Evolutionary conservation across 345 rosid genomes (phyloP).

Genomic region (Brassica rapa): DNA sequence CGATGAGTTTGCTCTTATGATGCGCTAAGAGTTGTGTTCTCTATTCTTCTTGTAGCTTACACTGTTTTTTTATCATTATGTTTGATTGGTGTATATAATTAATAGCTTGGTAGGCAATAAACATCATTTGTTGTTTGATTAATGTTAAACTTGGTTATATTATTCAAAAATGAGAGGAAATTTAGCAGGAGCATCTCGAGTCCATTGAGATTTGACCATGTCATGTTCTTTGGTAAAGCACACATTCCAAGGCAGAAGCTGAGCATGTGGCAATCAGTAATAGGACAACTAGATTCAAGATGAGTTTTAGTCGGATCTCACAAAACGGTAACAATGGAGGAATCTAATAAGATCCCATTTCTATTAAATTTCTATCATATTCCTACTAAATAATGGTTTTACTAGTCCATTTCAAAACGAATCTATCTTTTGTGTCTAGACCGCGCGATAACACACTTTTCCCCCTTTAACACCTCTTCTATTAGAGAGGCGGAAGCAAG

Average conservation of each 20-base stretch:
- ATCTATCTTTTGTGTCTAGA: background rate
- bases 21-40: conserved; percentile 38
- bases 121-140: background rate
- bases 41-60: background rate
- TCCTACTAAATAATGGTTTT: background rate
- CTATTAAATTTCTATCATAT: background rate
- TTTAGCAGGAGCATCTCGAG: background rate
- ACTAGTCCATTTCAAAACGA: background rate
- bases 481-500: no score
- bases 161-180: background rate
- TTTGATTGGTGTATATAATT: background rate
- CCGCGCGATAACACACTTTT: background rate
- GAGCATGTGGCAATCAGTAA: conserved; percentile 9
- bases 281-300: background rate
- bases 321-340: conserved; percentile 22
- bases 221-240: background rate
- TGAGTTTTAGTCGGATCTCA: background rate
- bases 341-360: background rate
- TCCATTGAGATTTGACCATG: background rate
- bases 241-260: background rate
- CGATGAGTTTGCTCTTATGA: conserved; percentile 71
- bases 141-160: background rate
- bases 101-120: background rate
- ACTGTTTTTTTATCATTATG: background rate
- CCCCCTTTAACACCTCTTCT: background rate